Base-by-base conservation (phyloP, 202 grass and related monocot genomes). In the Eragrostis tef region DNA sequence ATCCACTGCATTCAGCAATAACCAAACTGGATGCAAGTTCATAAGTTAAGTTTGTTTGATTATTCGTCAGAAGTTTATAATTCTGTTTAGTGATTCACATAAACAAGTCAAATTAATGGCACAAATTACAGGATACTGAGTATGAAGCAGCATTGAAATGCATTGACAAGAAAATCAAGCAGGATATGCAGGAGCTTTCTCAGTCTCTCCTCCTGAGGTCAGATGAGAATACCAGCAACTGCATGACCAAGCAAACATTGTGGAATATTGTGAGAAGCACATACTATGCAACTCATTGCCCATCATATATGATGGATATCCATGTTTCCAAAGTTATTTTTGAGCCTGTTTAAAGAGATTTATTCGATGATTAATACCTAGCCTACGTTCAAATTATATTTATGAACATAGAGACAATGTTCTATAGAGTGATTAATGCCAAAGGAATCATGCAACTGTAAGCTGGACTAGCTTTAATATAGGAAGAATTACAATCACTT, bases 241-340 rank as follows among this genome's bases (percentile, higher is more conserved):
- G 6, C 45, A 81, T 57, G 39, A 93, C 80, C 9, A 98, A 93
- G 78, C 57, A 87, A 41, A 91, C 96, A 24, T 83, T 95, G 45
- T 79, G 93, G 15, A 65, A 63, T 61, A 62, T 95, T 17, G 89
- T 91, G 6, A 95, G 80, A 88, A 91, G 92, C 57, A 91, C 83
- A 24, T 98, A 85, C 68, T 98, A 95, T 82, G 76, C 61, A 67
- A 64, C 70, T 36, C 87, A 85, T 74, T 95, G 89, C 43, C 60
- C 88, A 11, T 20, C 85, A 3, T 19, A 61, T 52, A 65, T 67
- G 31, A 20, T 98, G 3, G 64, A 90, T 41, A 75, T 12, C 31
- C 96, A 98, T 78, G 84, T 95, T 71, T 90, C 87, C 0, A 83
- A 71, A 82, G 90, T 95, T n/a, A 77, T 98, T 39, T 98, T 98